Base-by-base conservation (phyloP, 2,329 filamentous ascomycete species). In the Drechslerella coelobrocha region DNA sequence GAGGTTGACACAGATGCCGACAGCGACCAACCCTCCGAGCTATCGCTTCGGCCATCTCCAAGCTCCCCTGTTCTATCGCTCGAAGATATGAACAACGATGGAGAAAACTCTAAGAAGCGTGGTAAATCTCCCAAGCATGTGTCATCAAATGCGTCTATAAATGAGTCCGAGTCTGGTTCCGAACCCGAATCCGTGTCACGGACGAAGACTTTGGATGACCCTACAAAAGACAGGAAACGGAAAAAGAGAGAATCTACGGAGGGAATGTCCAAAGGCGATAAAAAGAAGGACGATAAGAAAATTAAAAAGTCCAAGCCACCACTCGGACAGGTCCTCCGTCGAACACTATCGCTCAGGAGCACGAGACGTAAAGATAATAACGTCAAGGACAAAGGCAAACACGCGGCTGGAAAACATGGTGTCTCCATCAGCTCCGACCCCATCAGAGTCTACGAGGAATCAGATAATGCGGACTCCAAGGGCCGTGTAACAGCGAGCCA, bases 381-480 rank as follows among this genome's bases (percentile, higher is more conserved):
- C 9, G 27, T 29, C 2, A 41, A 56, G 12, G 12, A 41, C 23
- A 62, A 37, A 47, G 2, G 39, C 5, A 53, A 39, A 14, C 17
- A 17, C 9, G 31, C 26, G 41, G 27, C 7, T 10, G n/a, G 43
- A 3, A 29, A 31, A 37, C 57, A 62, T 26, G 65, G 65, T 6
- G 29, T 62, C 17, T 59, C 59, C 24, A 12, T 71, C 4, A 71
- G 39, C 17, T 53, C 65, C 26, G 65, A 71, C 27, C 52, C 45
- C 2, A n/a, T 71, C 10, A 45, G 27, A 26, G n/a, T 71, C 12
- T 60, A 62, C 53, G 21, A 47, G 10, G 65, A 62, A 39, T 57
- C 65, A 19, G 43, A 10, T 4, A 41, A 53, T 5, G 14, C 41
- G 29, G 52, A 48, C 24, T 39, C 65, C n/a, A 31, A 19, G 29